Base-by-base conservation (phyloP, 257 asterid genomes). In the Sherardia arvensis region DNA sequence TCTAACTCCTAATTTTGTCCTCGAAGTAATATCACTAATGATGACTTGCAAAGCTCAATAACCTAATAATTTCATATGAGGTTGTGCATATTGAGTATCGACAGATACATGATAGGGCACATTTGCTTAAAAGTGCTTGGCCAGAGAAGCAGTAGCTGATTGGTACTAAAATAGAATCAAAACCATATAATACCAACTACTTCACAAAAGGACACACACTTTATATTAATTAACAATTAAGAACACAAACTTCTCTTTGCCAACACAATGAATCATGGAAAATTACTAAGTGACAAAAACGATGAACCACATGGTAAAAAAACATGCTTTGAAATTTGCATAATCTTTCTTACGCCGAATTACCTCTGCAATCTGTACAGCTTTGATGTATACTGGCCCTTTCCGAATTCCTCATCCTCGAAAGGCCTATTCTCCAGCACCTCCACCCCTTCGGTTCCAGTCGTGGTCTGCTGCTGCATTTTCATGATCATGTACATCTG, bases 401-500 rank as follows among this genome's bases (percentile, higher is more conserved):
- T 82, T 43, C 97, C 95, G 27, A 74, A 74, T 25, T 79, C 86
- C 21, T 74, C 86, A 38, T 91, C 85, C 65, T 88, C 87, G 22
- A 91, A 91, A 30, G 94, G 83, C 61, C 73, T 86, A 73, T 88
- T 91, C 77, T 88, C 96, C 79, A 91, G 70, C 47, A 91, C 79
- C 84, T 91, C 98, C 70, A 91, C 98, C 69, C 98, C 98, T 77
- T 91, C 96, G 20, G 75, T 47, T n/a, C 88, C 87, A 22, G 72
- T 66, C 53, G 94, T 86, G 83, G 64, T 88, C 79, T 91, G 75
- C 63, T 86, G 94, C 82, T 85, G 95, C 98, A 91, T 86, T 83
- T 84, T 88, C 95, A 88, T 86, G 27, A 86, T 84, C 84, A 80
- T 80, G 67, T 86, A 88, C 98, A 86, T 88, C 72, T 85, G 98